phyloP scores from a whole-genome alignment of 2,329 filamentous ascomycete genomes.

The Fusarium lyarnte region DNA sequence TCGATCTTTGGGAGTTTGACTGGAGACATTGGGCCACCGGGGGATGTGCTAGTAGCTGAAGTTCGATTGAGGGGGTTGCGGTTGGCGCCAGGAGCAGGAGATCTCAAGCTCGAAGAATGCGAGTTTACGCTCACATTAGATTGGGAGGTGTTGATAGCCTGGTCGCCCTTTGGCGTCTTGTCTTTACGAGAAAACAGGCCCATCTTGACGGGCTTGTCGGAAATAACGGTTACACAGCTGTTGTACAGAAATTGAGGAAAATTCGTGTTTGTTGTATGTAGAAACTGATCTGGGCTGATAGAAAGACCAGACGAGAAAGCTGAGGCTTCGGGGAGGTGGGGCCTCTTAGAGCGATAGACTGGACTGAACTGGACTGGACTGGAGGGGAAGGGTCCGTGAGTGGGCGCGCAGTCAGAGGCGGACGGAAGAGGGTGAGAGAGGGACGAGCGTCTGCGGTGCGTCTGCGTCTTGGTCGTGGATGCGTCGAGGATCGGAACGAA shows the following conservation, averaged over 20 bases:
- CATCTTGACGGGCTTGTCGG: conserved; percentile 52
- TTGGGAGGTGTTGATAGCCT: conserved; percentile 55
- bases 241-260: conserved; percentile 8
- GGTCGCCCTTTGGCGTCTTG: conserved; percentile 57
- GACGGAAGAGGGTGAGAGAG: conserved; percentile 28
- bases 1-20: conserved; percentile 76
- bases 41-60: conserved; percentile 59
- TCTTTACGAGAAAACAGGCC: conserved; percentile 66
- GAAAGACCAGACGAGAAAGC: conserved; percentile 32
- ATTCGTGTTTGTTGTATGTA: conserved; percentile 9
- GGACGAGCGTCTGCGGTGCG: conserved; percentile 38
- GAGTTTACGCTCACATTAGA: conserved; percentile 64
- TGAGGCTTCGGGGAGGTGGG: conserved; percentile 36
- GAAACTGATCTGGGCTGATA: conserved; percentile 36
- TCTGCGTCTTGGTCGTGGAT: conserved; percentile 14
- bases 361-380: conserved; percentile 25
- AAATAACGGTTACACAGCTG: conserved; percentile 8
- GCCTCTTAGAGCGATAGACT: conserved; percentile 18
- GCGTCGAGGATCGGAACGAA: conserved; percentile 37
- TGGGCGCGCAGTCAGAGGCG: conserved; percentile 18
- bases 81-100: conserved; percentile 31
- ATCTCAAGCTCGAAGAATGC: conserved; percentile 55
- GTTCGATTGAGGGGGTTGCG: conserved; percentile 58
- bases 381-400: conserved; percentile 38
- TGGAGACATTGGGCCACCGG: conserved; percentile 61